Evolutionary conservation across 345 rosid species (phyloP).

Genomic region (Microthlaspi erraticum): DNA sequence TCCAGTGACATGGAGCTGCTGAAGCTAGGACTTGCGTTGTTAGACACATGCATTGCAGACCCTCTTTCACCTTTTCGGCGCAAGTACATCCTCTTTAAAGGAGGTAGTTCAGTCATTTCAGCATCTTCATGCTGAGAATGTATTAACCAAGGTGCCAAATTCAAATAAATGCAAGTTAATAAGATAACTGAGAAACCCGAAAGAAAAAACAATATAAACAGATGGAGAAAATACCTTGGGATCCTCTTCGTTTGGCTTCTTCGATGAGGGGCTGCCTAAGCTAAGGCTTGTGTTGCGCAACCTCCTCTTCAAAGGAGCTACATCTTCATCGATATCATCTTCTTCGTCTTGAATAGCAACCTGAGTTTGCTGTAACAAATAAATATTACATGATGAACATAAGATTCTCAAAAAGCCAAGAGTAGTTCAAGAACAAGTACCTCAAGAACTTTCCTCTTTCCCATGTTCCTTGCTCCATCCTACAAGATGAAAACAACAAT

Average conservation of each 20-base stretch:
- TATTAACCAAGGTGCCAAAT: background rate
- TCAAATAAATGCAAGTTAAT: background rate
- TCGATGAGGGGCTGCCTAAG: background rate
- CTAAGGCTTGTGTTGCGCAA: slow-evolving; percentile 33
- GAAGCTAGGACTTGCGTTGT: slow-evolving; percentile 15
- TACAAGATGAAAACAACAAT: slow-evolving; percentile 27
- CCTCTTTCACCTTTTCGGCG: slow-evolving; percentile 12
- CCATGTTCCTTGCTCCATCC: slow-evolving; percentile 45
- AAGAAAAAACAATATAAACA: background rate
- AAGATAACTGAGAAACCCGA: background rate
- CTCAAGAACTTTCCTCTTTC: slow-evolving; percentile 39
- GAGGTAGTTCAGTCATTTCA: slow-evolving; percentile 22
- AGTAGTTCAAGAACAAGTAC: slow-evolving; percentile 42
- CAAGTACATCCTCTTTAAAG: slow-evolving; percentile 18
- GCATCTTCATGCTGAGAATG: slow-evolving; percentile 9
- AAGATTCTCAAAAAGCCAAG: background rate
- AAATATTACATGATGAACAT: background rate
- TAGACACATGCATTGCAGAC: background rate
- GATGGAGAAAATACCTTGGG: background rate
- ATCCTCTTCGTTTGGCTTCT: background rate
- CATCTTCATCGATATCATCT: background rate
- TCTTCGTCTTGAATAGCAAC: slow-evolving; percentile 3
- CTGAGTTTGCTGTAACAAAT: slow-evolving; percentile 10
- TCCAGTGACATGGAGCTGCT: slow-evolving; percentile 35
- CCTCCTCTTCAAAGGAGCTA: slow-evolving; percentile 63